phyloP scores from a whole-genome alignment of 768 basidiomycete species.

The Russula sp. region DNA sequence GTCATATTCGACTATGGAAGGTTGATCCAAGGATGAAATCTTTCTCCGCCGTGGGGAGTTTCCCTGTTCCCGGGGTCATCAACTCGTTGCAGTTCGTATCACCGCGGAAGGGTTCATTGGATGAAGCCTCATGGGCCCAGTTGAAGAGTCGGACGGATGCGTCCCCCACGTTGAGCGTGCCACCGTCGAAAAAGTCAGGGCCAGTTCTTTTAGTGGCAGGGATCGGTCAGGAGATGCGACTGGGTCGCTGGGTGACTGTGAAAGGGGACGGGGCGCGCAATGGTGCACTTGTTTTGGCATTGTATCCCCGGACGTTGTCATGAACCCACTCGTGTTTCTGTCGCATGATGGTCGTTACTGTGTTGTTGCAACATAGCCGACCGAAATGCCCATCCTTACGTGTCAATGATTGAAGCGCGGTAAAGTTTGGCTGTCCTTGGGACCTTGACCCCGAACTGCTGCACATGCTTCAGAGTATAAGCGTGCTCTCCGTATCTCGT shows the following conservation, averaged over 20 bases:
- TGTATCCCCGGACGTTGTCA: slow-evolving; percentile 39
- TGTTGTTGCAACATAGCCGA: background rate
- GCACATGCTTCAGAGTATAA: slow-evolving; percentile 1
- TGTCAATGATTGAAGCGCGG: background rate
- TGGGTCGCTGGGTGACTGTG: slow-evolving; percentile 83
- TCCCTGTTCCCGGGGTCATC: slow-evolving; percentile 71
- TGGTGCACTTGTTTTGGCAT: slow-evolving; percentile 57
- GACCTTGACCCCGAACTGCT: background rate
- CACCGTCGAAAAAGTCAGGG: slow-evolving; percentile 15
- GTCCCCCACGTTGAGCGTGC: slow-evolving; percentile 21
- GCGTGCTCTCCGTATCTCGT: background rate
- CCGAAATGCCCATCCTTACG: background rate
- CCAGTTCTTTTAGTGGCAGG: slow-evolving; percentile 67
- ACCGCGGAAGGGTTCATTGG: slow-evolving; percentile 39
- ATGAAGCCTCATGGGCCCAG: slow-evolving; percentile 40
- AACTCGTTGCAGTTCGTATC: slow-evolving; percentile 84
- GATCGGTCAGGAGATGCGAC: slow-evolving; percentile 79
- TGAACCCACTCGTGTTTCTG: background rate
- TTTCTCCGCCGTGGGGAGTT: slow-evolving; percentile 59
- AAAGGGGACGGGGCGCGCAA: slow-evolving; percentile 70
- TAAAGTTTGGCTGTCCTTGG: background rate
- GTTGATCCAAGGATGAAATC: slow-evolving; percentile 72
- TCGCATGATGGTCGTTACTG: background rate
- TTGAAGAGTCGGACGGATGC: slow-evolving; percentile 31
- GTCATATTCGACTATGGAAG: slow-evolving; percentile 85